Percentiles rank a stretch among this genome's conserved stretches.
Evolutionary conservation across 176 grass and related monocot species (phyloP).

Genomic region (Metroxylon sagu): DNA sequence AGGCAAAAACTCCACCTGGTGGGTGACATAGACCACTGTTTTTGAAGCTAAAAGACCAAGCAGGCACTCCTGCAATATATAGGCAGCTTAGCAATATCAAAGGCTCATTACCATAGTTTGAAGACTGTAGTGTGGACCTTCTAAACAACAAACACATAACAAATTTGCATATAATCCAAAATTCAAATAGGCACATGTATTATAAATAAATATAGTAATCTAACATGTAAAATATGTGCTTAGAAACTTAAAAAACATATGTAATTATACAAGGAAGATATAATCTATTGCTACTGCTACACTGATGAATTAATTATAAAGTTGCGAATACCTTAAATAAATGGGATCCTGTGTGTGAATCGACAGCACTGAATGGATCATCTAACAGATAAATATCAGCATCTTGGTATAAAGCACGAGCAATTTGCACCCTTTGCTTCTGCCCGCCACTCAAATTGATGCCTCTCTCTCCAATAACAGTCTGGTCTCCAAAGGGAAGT

Average conservation of each 20-base stretch:
- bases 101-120: too few species aligned
- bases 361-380: slow-evolving; percentile 71
- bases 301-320: too few species aligned
- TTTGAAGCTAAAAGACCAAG: slow-evolving; percentile 41
- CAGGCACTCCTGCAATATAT: slow-evolving; percentile 56
- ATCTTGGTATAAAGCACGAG: slow-evolving; percentile 61
- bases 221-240: too few species aligned
- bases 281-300: too few species aligned
- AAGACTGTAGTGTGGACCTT: too few species aligned
- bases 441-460: slow-evolving; percentile 72
- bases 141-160: too few species aligned
- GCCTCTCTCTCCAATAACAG: slow-evolving; percentile 68
- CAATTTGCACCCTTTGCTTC: slow-evolving; percentile 61
- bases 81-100: background rate
- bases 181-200: too few species aligned
- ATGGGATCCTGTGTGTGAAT: slow-evolving; percentile 54
- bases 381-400: slow-evolving; percentile 71
- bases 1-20: slow-evolving; percentile 88
- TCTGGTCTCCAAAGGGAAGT: slow-evolving; percentile 53
- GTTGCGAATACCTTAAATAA: slow-evolving; percentile 37
- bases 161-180: too few species aligned
- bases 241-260: too few species aligned
- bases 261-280: too few species aligned
- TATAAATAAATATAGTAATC: too few species aligned
- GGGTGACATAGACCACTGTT: slow-evolving; percentile 89